Evolutionary conservation across 371 early-diverging fungal species (phyloP), one percentile per base, ranked within the genome.

Genomic region (Parasitella parasitica): DNA sequence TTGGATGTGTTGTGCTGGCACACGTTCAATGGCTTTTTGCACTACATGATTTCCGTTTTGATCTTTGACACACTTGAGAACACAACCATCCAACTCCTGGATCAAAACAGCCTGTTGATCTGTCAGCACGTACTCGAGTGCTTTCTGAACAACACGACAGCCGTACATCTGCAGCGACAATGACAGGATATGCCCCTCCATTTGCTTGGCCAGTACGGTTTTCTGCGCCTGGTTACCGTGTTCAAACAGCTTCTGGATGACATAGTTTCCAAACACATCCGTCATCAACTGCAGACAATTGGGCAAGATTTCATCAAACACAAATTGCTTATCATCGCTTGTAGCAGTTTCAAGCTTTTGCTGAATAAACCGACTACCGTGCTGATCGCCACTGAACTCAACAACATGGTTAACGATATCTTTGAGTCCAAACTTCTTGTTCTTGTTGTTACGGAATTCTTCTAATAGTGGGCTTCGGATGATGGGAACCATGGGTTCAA

Each of bases 41-140:
- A 99, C 95, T 11, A 99, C 99, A 68, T 99, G 99, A 77, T 99
- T 99, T 58, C 99, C 99, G 72, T 99, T 99, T 76, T 99, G 99
- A 78, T 99, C 99, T 78, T 97, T 97, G 59, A 99, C 98, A 66
- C 99, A 96, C 71, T 95, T 95, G 34, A 99, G 81, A 0, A 99
- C 94, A 69, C 93, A 87, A 4, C 94, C 97, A 57, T 96, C 94
- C 59, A 99, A 79, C 77, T 99, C 98, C 46, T 86, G 84, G 20
- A 99, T 91, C 57, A 99, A 83, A 12, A 86, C 73, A 5, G 94
- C 92, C 73, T 98, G 97, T 72, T 94, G 92, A 55, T 94, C 95
- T 3, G 82, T 75, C 53, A 86, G 74, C 5, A 96, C 92, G 67
- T 94, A 91, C 72, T 99, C 99, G 18, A 99, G 82, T 1, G 97